A percentile compares a stretch with the other conserved stretches of the same genome.
These are phyloP conservation scores for Wallacemonas rigidus DNA, from an alignment of 208 protist genomes.

Conservation along the genomic window DNA sequence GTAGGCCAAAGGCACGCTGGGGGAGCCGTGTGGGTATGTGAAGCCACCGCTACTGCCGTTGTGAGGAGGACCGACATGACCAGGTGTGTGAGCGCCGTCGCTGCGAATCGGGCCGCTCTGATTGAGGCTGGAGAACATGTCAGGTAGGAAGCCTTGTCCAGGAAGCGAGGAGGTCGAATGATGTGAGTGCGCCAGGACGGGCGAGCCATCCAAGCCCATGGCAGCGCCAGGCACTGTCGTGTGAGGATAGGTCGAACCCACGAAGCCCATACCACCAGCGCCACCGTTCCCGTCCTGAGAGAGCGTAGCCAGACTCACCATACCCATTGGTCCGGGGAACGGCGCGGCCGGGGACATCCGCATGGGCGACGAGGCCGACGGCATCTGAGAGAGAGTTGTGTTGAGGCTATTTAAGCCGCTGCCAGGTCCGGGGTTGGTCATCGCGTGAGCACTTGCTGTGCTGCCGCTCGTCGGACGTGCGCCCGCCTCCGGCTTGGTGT, in stretches of 20 bases:
- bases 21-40: not conserved
- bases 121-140: not conserved
- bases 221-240: not conserved
- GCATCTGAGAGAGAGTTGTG: constrained; percentile 14
- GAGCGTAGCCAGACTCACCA: constrained; percentile 8
- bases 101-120: not conserved
- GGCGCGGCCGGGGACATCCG: not conserved
- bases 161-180: not conserved
- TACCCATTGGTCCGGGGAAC: not conserved
- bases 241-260: not conserved
- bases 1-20: constrained; percentile 2
- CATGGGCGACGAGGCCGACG: constrained; percentile 11
- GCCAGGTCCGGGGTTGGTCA: not conserved
- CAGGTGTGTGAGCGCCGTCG: not conserved
- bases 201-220: not conserved
- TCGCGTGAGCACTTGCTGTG: not conserved
- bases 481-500: too few species aligned
- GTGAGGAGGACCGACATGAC: not conserved
- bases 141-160: not conserved
- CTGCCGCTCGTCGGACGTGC: constrained; percentile 1
- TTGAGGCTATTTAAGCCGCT: constrained; percentile 8
- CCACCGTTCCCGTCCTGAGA: not conserved
- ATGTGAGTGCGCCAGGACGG: constrained; percentile 4
- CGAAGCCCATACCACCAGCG: not conserved
- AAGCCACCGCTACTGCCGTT: not conserved